Conservation (phyloP, 352 stramenopile species). For the Pythium phragmiticola region DNA sequence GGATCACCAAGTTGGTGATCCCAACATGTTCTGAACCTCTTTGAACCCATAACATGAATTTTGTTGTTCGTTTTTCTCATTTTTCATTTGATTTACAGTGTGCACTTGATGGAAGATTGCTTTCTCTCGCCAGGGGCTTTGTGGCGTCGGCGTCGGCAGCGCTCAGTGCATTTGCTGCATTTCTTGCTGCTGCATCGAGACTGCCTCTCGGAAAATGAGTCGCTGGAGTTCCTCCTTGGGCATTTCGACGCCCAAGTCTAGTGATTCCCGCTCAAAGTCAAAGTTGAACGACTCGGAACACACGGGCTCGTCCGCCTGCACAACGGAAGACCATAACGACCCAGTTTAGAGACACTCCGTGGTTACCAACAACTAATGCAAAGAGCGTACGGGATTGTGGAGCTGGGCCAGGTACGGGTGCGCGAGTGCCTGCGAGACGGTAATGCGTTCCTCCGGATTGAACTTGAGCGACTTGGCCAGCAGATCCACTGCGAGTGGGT, state of each 20-base stretch:
- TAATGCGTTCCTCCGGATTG: constrained; percentile 93
- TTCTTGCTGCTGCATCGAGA: constrained; percentile 72
- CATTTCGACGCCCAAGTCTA: constrained; percentile 82
- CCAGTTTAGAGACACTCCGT: background rate
- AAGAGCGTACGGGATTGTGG: constrained; percentile 74
- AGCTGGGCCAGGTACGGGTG: constrained; percentile 90
- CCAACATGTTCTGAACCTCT: background rate
- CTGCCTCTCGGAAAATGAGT: constrained; percentile 73
- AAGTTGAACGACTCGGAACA: constrained; percentile 81
- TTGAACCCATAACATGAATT: background rate
- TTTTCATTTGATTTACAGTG: background rate
- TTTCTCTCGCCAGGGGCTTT: background rate
- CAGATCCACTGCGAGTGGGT: constrained; percentile 80
- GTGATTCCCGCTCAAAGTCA: constrained; percentile 82
- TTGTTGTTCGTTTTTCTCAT: background rate
- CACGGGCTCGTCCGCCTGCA: constrained; percentile 84
- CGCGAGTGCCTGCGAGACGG: constrained; percentile 86
- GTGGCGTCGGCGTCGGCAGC: background rate
- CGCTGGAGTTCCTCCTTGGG: constrained; percentile 84
- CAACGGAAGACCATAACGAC: background rate
- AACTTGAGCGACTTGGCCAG: constrained; percentile 92
- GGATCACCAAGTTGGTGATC: too few species aligned
- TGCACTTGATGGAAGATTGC: background rate
- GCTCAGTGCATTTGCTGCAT: constrained; percentile 59
- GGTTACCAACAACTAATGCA: too few species aligned